Evolutionary conservation across 1,284 basidiomycete genomes (phyloP).

Genomic region (Apiotrichum sp.): DNA sequence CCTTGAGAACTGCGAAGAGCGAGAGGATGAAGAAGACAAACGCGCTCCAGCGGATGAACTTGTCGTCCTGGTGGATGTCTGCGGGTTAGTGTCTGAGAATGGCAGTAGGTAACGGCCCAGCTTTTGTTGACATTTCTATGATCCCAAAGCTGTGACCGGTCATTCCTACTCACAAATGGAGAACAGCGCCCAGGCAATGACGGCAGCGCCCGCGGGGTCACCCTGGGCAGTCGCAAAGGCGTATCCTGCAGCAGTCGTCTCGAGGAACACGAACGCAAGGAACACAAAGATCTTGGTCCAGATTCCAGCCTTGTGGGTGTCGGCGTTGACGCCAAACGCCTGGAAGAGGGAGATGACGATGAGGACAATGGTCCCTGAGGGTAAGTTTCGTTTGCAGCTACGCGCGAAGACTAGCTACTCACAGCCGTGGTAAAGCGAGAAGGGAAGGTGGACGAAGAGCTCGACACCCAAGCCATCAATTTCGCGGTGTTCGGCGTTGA

Average conservation of each 20-base stretch:
- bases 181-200: constrained; percentile 45
- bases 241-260: constrained; percentile 83
- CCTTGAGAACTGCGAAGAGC: constrained; percentile 72
- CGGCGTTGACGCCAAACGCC: constrained; percentile 77
- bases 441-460: constrained; percentile 56
- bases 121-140: no score
- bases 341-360: constrained; percentile 83
- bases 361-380: constrained; percentile 68
- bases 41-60: constrained; percentile 83
- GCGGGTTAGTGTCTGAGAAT: constrained; percentile 6
- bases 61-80: constrained; percentile 56
- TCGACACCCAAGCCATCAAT: constrained; percentile 65
- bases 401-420: constrained; percentile 10
- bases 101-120: no score
- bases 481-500: constrained; percentile 69
- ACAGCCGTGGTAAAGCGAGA: constrained; percentile 90
- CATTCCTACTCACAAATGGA: constrained; percentile 35
- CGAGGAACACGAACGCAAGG: constrained; percentile 84
- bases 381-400: neutral
- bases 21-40: constrained; percentile 80
- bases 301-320: constrained; percentile 61
- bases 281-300: constrained; percentile 94
- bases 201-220: constrained; percentile 54
- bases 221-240: constrained; percentile 83
- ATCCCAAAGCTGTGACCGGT: no score